Evolutionary conservation across 371 early-diverging fungal genomes (phyloP).

Genomic region (Encephalitozoon romaleae): DNA sequence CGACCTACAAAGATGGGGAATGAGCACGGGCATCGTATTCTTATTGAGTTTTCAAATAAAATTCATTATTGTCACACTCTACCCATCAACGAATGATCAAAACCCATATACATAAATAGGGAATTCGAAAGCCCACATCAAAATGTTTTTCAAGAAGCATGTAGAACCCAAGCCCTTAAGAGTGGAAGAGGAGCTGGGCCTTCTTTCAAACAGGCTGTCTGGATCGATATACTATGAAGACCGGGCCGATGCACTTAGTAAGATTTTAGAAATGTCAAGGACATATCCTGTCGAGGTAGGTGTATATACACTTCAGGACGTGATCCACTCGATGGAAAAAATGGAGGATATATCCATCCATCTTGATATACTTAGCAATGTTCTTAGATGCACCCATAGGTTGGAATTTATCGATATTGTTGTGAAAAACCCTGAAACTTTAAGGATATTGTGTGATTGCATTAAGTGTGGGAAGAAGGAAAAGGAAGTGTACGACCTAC

Average conservation of each 20-base stretch:
- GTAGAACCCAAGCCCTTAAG: not conserved
- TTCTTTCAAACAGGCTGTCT: not conserved
- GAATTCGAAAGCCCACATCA: not conserved
- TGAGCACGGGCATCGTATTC: not conserved
- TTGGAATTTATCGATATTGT: slow-evolving; percentile 19
- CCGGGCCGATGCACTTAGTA: slow-evolving; percentile 6
- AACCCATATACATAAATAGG: not conserved
- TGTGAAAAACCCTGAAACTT: not conserved
- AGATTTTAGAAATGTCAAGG: not conserved
- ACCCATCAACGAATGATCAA: not conserved
- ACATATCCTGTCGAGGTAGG: slow-evolving; percentile 3
- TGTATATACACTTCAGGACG: not conserved
- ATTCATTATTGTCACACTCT: not conserved
- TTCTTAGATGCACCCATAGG: not conserved
- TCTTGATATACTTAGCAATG: not conserved
- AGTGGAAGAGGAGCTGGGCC: not conserved
- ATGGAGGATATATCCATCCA: slow-evolving; percentile 10
- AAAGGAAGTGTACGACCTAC: not conserved
- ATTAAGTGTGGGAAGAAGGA: not conserved
- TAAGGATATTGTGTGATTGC: not conserved
- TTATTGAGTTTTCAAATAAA: not conserved
- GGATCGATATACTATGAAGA: slow-evolving; percentile 17
- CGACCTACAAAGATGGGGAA: not conserved
- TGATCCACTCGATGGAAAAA: slow-evolving; percentile 14
- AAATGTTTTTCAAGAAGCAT: slow-evolving; percentile 29